Evolutionary conservation across 2,329 filamentous ascomycete species (phyloP).

Genomic region (Fusarium sp.): DNA sequence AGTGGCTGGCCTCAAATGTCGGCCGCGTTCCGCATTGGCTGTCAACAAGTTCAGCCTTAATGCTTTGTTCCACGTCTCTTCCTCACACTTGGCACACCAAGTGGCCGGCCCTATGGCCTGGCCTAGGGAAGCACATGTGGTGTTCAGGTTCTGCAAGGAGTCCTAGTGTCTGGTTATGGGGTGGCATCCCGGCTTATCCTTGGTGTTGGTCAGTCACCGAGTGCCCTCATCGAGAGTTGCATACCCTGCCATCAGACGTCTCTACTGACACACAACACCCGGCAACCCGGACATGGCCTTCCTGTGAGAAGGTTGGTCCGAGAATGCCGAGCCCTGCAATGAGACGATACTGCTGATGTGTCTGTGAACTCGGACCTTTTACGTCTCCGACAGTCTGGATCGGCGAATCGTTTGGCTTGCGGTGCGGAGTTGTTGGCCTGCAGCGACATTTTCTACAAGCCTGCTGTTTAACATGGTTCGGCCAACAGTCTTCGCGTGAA

Average conservation of each 20-base stretch:
- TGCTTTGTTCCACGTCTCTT: neutral
- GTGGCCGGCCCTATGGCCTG: neutral
- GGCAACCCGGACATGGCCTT: conserved; percentile 8
- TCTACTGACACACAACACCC: neutral
- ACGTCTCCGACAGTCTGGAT: conserved; percentile 24
- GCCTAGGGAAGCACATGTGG: neutral
- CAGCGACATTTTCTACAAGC: neutral
- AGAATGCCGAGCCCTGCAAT: conserved; percentile 13
- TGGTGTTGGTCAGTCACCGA: neutral
- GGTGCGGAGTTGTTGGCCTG: conserved; percentile 29
- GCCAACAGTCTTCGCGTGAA: conserved; percentile 21
- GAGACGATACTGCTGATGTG: conserved; percentile 4
- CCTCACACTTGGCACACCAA: neutral
- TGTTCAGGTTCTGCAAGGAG: neutral
- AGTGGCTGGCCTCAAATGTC: conserved; percentile 32
- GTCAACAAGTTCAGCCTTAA: conserved; percentile 1
- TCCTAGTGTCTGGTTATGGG: neutral
- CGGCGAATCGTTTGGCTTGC: conserved; percentile 5
- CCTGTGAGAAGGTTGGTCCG: conserved; percentile 12
- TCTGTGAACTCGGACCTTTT: conserved; percentile 1
- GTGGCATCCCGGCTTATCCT: neutral
- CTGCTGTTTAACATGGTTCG: neutral
- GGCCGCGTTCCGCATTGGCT: conserved; percentile 13
- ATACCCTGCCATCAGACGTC: neutral
- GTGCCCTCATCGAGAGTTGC: neutral